These are phyloP conservation scores for Polygonum aviculare DNA, from an alignment of 148 eudicot species.

Conservation along the genomic window DNA sequence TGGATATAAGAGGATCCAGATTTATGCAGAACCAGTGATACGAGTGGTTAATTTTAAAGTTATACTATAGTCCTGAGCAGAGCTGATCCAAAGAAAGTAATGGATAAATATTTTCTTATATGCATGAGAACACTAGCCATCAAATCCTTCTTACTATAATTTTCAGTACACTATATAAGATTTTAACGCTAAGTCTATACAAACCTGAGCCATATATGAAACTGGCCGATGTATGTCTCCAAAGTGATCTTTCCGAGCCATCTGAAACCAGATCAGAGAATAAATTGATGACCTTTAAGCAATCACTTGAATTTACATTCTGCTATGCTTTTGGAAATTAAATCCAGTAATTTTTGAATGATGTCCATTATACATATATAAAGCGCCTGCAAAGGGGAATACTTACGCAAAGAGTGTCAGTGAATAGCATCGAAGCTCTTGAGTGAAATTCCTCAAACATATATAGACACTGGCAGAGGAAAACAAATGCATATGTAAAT, in stretches of 20 bases:
- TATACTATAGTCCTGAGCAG: neutral
- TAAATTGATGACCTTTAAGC: neutral
- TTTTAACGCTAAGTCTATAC: neutral
- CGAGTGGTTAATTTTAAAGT: neutral
- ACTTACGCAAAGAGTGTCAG: slow-evolving; percentile 96
- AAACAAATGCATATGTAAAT: slow-evolving; percentile 13
- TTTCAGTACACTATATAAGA: neutral
- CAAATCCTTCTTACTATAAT: neutral
- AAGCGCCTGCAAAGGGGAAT: neutral
- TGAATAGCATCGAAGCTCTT: slow-evolving; percentile 61
- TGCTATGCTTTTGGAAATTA: neutral
- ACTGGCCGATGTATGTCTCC: slow-evolving; percentile 92
- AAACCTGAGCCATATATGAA: slow-evolving; percentile 95
- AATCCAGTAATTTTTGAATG: neutral
- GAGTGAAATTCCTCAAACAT: slow-evolving; percentile 84
- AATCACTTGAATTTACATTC: neutral
- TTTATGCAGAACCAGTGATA: neutral
- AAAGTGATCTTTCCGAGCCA: slow-evolving; percentile 96
- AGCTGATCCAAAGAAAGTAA: neutral
- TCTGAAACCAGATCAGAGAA: slow-evolving; percentile 29
- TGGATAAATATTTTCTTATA: neutral
- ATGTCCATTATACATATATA: neutral
- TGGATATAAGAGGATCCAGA: neutral
- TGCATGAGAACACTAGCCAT: neutral
- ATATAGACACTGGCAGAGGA: slow-evolving; percentile 61